Base-by-base conservation (phyloP, 306 rosid species). In the Macrotyloma uniflorum region DNA sequence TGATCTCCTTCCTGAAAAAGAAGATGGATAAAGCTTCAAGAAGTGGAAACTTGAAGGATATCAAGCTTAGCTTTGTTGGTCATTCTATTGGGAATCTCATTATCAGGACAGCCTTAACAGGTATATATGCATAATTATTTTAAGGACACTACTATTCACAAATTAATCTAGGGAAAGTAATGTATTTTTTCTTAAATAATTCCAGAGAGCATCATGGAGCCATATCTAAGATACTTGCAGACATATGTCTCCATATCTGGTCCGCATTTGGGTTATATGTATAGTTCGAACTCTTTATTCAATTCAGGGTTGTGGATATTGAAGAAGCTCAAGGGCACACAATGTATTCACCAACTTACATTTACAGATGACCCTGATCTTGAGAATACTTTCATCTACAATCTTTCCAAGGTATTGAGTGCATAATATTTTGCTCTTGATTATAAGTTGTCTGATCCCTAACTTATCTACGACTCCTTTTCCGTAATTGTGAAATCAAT, bases 21-120 rank as follows among this genome's bases (percentile, higher is more conserved):
- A 91, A 91, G 86, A 91, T 95, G 87, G 97, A 86, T 62, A 91
- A 87, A 81, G 88, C 84, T 82, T 93, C 98, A 68, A 88, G 91
- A 83, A 81, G 75, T 68, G 93, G 94, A 80, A 74, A 11, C 67
- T 72, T 90, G 38, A 85, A 65, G 62, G 89, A 89, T 80, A 80
- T 95, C 73, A 95, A 89, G 78, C 91, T 95, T 81, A 93, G 93
- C 85, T 95, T 93, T 85, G 99, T 93, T 40, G 99, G 99, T 63
- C 99, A 95, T 88, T 95, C 98, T 82, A 93, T 95, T 26, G 99
- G 99, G 79, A 95, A 95, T 83, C 83, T 95, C 79, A 95, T 93
- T 61, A 84, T 95, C 74, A 83, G 99, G 75, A 75, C 98, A 4
- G 98, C 99, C 66, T 86, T 95, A 87, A 83, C 97, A 81, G 99